Evolutionary conservation across 352 stramenopile species (phyloP).

Genomic region (Globisporangium nunn): DNA sequence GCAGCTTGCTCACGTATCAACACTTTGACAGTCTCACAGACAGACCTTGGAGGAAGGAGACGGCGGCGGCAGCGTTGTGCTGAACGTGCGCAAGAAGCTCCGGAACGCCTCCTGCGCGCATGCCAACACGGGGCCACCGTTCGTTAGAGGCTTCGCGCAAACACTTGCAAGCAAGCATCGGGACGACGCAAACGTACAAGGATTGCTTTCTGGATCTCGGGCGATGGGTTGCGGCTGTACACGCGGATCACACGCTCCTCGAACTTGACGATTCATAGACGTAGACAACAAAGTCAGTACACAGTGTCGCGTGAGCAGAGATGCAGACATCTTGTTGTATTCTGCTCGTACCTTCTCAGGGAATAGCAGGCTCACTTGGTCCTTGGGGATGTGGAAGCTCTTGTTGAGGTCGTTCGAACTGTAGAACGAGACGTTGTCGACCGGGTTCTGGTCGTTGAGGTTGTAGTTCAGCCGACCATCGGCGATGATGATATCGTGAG

Average conservation of each 20-base stretch:
- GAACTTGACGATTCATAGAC: conserved; percentile 29
- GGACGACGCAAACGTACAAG: conserved; percentile 20
- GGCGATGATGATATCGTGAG: conserved; percentile 77
- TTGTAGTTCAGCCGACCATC: conserved; percentile 84
- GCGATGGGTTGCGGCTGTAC: conserved; percentile 57
- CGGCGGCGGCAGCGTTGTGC: conserved; percentile 48
- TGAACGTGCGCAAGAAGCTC: conserved; percentile 53
- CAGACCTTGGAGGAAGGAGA: conserved; percentile 66
- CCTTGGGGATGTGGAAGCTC: conserved; percentile 74
- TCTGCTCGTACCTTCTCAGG: conserved; percentile 60
- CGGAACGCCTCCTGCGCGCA: conserved; percentile 46
- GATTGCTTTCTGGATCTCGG: conserved; percentile 47
- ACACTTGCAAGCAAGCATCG: no score
- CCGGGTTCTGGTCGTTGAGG: conserved; percentile 69
- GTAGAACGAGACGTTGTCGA: conserved; percentile 84
- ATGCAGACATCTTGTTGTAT: not conserved
- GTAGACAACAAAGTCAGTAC: not conserved
- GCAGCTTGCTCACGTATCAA: not conserved
- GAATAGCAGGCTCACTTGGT: conserved; percentile 77
- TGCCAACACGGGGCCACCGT: not conserved
- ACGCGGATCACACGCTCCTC: conserved; percentile 78
- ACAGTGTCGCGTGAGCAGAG: not conserved
- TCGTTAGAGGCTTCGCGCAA: not conserved
- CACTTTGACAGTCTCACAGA: not conserved
- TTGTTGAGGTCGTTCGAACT: conserved; percentile 47